phyloP scores from a whole-genome alignment of 352 stramenopile species.

The Globisporangium apiculatum region DNA sequence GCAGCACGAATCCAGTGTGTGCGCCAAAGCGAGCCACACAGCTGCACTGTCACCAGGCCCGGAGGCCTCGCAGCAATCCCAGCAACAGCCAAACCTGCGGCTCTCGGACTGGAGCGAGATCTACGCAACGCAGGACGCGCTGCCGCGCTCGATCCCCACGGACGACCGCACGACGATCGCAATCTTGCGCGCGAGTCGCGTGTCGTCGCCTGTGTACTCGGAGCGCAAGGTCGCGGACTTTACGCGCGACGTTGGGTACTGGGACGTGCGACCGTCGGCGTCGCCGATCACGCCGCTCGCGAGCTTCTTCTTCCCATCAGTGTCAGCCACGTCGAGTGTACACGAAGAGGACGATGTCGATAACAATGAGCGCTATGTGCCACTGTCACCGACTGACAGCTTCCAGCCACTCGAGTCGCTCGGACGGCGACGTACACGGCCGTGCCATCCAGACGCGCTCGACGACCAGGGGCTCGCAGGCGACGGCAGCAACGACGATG shows the following conservation, averaged over 20 bases:
- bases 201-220: conserved; percentile 22
- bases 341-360: conserved; percentile 3
- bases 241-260: conserved; percentile 33
- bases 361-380: conserved; percentile 2
- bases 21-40: conserved; percentile 11
- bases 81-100: conserved; percentile 3
- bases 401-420: conserved; percentile 36
- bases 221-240: conserved; percentile 39
- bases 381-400: conserved; percentile 21
- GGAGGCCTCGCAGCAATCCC: not conserved
- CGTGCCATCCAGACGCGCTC: conserved; percentile 8
- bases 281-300: conserved; percentile 44
- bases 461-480: conserved; percentile 5
- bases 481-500: conserved; percentile 2
- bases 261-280: conserved; percentile 36
- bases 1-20: conserved; percentile 1
- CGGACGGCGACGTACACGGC: conserved; percentile 10
- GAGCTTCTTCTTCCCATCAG: conserved; percentile 23
- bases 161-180: conserved; percentile 40
- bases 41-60: conserved; percentile 9
- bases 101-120: conserved; percentile 42
- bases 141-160: conserved; percentile 23
- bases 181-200: conserved; percentile 38
- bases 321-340: conserved; percentile 5
- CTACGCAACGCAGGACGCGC: conserved; percentile 30